A percentile compares a stretch with the other conserved stretches of the same genome.
These are phyloP conservation scores for Naganishia kalamii DNA, from an alignment of 768 basidiomycete genomes.

Conservation along the genomic window DNA sequence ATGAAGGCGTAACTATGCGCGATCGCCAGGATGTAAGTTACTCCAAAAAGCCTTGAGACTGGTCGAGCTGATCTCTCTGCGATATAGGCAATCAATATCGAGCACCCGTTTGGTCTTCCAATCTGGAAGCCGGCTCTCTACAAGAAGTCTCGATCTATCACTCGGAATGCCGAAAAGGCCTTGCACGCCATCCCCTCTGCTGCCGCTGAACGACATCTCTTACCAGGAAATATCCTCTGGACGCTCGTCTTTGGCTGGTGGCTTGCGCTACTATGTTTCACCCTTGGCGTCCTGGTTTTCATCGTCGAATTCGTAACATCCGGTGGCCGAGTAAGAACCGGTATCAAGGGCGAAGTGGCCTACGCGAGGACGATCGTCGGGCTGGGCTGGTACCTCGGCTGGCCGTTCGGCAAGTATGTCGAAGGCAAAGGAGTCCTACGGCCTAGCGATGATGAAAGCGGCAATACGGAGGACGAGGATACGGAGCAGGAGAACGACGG, in stretches of 20 bases:
- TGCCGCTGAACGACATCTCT: slow-evolving; percentile 83
- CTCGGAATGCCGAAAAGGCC: slow-evolving; percentile 88
- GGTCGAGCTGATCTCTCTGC: neutral
- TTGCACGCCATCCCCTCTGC: slow-evolving; percentile 88
- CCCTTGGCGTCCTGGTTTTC: slow-evolving; percentile 62
- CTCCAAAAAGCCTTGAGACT: neutral
- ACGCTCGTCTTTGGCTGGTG: slow-evolving; percentile 85
- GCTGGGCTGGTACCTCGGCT: slow-evolving; percentile 88
- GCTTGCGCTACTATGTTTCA: slow-evolving; percentile 67
- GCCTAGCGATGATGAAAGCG: slow-evolving; percentile 41
- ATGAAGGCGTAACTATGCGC: slow-evolving; percentile 83
- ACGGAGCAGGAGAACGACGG: slow-evolving; percentile 41
- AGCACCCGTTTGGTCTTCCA: slow-evolving; percentile 96
- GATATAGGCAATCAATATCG: slow-evolving; percentile 72
- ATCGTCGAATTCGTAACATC: slow-evolving; percentile 54
- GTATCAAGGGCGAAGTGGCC: slow-evolving; percentile 45
- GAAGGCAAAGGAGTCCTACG: slow-evolving; percentile 58
- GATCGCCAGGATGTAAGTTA: slow-evolving; percentile 79
- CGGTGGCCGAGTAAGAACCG: slow-evolving; percentile 58
- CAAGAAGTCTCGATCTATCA: slow-evolving; percentile 94
- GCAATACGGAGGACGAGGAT: slow-evolving; percentile 38
- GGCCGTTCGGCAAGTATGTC: slow-evolving; percentile 99
- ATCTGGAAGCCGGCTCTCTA: slow-evolving; percentile 99
- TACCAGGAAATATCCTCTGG: slow-evolving; percentile 94
- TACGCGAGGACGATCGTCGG: slow-evolving; percentile 85